phyloP scores from a whole-genome alignment of 2,329 filamentous ascomycete species.

The Aspergillus ochraceus region DNA sequence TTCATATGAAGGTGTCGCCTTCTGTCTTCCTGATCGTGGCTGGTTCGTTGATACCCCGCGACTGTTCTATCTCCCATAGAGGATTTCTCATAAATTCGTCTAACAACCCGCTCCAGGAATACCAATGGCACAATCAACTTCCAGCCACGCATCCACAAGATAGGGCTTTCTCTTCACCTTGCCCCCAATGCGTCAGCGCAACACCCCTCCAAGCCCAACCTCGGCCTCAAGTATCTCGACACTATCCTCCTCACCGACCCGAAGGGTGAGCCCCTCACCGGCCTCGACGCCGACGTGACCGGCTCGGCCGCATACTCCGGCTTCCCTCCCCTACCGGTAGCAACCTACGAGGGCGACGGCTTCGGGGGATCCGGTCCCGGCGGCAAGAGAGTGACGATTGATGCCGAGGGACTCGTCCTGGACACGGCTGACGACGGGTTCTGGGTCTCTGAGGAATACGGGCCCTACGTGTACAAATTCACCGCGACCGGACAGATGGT shows the following conservation, averaged over 20 bases:
- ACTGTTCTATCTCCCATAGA: neutral
- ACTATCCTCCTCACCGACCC: conserved; percentile 66
- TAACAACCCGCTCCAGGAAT: conserved; percentile 49
- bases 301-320: conserved; percentile 57
- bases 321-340: conserved; percentile 63
- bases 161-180: conserved; percentile 60
- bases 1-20: conserved; percentile 63
- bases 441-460: conserved; percentile 72
- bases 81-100: neutral
- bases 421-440: conserved; percentile 57
- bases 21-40: conserved; percentile 65
- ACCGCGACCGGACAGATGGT: conserved; percentile 58
- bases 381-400: conserved; percentile 60
- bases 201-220: conserved; percentile 59
- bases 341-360: conserved; percentile 66
- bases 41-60: too few species aligned
- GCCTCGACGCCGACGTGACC: conserved; percentile 60
- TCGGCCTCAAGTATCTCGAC: conserved; percentile 63
- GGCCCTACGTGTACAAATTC: conserved; percentile 70
- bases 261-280: conserved; percentile 61
- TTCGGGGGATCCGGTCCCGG: conserved; percentile 63
- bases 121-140: conserved; percentile 70
- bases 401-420: conserved; percentile 67
- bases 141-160: conserved; percentile 68
- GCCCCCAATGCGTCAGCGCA: conserved; percentile 51